Evolutionary conservation across 129 eudicot genomes (phyloP).

Genomic region (Calendula officinalis): DNA sequence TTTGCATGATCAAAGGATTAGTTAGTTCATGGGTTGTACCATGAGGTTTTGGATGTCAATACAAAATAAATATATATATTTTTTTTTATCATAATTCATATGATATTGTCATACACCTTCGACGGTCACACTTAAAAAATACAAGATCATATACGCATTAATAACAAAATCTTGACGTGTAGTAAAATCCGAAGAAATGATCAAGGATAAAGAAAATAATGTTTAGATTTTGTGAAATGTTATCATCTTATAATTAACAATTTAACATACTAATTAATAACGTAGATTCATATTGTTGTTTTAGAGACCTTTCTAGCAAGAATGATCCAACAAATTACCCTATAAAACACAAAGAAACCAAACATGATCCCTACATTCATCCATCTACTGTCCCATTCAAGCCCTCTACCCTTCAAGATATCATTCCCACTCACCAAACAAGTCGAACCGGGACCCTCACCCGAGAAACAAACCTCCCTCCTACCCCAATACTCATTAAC

Average conservation of each 20-base stretch:
- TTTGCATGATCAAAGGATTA: constrained; percentile 23
- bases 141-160: neutral
- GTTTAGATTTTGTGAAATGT: neutral
- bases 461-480: constrained; percentile 62
- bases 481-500: constrained; percentile 87
- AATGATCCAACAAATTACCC: constrained; percentile 85
- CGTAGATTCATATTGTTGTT: constrained; percentile 52
- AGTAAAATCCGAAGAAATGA: neutral
- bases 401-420: constrained; percentile 77
- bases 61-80: no score
- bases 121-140: neutral
- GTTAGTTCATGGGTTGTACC: constrained; percentile 30
- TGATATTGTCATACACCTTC: no score
- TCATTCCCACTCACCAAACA: constrained; percentile 74
- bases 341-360: constrained; percentile 79
- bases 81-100: no score
- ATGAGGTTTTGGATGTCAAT: neutral
- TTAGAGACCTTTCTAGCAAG: constrained; percentile 76
- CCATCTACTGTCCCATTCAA: constrained; percentile 77
- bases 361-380: constrained; percentile 89
- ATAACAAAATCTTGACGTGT: neutral
- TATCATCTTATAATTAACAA: neutral
- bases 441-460: constrained; percentile 21
- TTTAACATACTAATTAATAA: neutral
- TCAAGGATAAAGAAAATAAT: neutral